Percentiles rank a stretch among this genome's conserved stretches.
phyloP scores from a whole-genome alignment of 116 monocot species.

The Iris pallida region DNA sequence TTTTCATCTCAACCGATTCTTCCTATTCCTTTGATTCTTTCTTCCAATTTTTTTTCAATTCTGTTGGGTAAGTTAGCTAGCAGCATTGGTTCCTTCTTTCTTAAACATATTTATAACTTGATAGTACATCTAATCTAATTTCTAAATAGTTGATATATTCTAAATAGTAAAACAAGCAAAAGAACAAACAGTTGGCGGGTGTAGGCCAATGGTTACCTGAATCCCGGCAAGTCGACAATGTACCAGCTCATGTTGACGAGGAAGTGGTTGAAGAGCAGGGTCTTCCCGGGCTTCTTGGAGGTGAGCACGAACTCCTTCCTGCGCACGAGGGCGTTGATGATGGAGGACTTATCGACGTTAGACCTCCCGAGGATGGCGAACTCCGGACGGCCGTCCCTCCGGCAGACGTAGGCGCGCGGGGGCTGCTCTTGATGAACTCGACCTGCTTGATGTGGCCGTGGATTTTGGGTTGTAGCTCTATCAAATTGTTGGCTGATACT shows the following conservation, averaged over 20 bases:
- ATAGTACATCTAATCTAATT: too few species aligned
- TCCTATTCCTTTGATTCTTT: too few species aligned
- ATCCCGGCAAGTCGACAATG: constrained; percentile 57
- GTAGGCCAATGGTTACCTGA: constrained; percentile 24
- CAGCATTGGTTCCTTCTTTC: too few species aligned
- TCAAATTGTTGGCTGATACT: too few species aligned
- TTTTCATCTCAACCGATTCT: too few species aligned
- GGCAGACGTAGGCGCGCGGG: constrained; percentile 80
- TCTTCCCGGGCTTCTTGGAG: constrained; percentile 97
- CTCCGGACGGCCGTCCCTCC: constrained; percentile 74
- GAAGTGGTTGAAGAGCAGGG: constrained; percentile 96
- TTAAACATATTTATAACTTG: too few species aligned
- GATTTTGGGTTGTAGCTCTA: too few species aligned
- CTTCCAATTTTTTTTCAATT: too few species aligned
- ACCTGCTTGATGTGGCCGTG: constrained; percentile 69
- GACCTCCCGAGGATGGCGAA: constrained; percentile 92
- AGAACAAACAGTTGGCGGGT: constrained; percentile 13
- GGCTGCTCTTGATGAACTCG: constrained; percentile 91
- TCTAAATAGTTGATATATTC: too few species aligned
- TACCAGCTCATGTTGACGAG: constrained; percentile 76
- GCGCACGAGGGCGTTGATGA: constrained; percentile 75
- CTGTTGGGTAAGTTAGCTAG: too few species aligned
- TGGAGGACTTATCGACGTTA: constrained; percentile 95
- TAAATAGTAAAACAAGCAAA: background rate
- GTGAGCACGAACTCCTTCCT: constrained; percentile 83